A percentile compares a stretch with the other conserved stretches of the same genome.
Conservation (phyloP, 2,329 filamentous ascomycete species). For the Calycina marina region DNA sequence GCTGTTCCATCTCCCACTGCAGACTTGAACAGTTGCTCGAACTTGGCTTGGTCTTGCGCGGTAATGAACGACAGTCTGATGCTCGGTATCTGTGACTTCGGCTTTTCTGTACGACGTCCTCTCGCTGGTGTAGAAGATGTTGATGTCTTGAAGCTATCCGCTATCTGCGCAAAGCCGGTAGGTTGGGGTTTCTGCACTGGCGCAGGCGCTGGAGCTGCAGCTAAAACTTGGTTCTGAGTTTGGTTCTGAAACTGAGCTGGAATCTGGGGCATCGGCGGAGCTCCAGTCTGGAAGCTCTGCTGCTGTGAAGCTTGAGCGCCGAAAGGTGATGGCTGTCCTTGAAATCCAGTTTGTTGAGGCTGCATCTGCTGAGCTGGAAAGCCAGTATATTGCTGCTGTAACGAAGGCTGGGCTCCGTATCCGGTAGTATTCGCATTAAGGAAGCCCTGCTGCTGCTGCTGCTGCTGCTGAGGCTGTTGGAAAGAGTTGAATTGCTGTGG, state of each 20-base stretch:
- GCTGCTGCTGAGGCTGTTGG: constrained; percentile 14
- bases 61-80: constrained; percentile 94
- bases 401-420: constrained; percentile 21
- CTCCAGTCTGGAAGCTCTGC: constrained; percentile 23
- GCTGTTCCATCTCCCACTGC: constrained; percentile 74
- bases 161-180: constrained; percentile 52
- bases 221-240: constrained; percentile 22
- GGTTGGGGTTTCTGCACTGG: constrained; percentile 50
- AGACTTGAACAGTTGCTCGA: constrained; percentile 94
- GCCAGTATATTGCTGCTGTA: constrained; percentile 31
- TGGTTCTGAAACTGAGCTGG: constrained; percentile 21
- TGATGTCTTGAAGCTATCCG: constrained; percentile 46
- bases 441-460: constrained; percentile 13
- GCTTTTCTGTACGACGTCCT: constrained; percentile 33
- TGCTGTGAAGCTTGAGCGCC: constrained; percentile 32
- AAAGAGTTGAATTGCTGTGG: constrained; percentile 21
- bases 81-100: constrained; percentile 73
- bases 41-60: constrained; percentile 85
- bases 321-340: constrained; percentile 27
- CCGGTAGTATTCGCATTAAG: constrained; percentile 25
- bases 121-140: constrained; percentile 27
- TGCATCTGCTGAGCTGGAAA: constrained; percentile 27
- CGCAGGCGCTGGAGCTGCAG: constrained; percentile 21
- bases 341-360: constrained; percentile 44
- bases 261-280: constrained; percentile 22